Evolutionary conservation across 805 yeast genomes (phyloP).

Genomic region (Metschnikowia cubensis): DNA sequence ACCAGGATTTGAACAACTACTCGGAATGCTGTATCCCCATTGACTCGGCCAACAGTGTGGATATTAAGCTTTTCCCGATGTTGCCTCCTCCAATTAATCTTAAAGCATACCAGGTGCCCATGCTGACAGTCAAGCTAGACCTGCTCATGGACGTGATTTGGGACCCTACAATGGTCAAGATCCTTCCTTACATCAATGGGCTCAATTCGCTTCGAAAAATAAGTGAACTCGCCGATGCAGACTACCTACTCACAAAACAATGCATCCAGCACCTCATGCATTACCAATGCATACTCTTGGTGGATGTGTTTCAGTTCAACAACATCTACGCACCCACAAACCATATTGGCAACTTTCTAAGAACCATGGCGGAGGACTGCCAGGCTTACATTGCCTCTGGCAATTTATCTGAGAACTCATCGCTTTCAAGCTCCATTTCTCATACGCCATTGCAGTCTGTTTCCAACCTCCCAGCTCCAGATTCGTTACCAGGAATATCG

Average conservation of each 20-base stretch:
- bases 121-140: conserved; percentile 74
- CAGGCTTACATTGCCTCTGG: conserved; percentile 68
- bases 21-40: conserved; percentile 95
- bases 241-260: conserved; percentile 69
- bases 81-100: conserved; percentile 73
- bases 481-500: neutral
- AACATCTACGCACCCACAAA: conserved; percentile 90
- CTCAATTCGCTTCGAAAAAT: conserved; percentile 76
- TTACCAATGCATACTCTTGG: conserved; percentile 76
- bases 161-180: conserved; percentile 95
- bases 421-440: neutral
- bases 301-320: conserved; percentile 85
- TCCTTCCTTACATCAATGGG: conserved; percentile 84
- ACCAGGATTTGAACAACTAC: conserved; percentile 89
- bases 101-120: conserved; percentile 82
- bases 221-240: conserved; percentile 76
- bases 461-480: neutral
- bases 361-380: conserved; percentile 71
- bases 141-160: conserved; percentile 82
- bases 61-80: conserved; percentile 91
- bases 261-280: conserved; percentile 90
- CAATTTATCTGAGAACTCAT: conserved; percentile 3
- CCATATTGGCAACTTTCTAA: conserved; percentile 62
- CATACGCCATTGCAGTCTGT: conserved; percentile 1
- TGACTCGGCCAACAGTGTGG: conserved; percentile 83